phyloP scores from a whole-genome alignment of 129 eudicot species.

The Centrapalus pauciflorus region DNA sequence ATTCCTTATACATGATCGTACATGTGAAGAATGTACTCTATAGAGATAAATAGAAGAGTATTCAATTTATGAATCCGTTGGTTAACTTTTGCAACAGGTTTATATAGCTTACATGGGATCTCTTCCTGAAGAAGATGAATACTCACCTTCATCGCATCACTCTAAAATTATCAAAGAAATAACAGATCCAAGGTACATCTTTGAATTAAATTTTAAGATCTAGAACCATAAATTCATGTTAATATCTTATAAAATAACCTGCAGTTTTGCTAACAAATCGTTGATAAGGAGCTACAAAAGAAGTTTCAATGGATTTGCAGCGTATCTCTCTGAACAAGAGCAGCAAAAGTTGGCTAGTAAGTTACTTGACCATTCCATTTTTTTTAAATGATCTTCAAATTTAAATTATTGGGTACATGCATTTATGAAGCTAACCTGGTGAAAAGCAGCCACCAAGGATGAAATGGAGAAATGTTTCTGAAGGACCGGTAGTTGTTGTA shows the following conservation, averaged over 20 bases:
- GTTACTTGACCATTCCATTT: background rate
- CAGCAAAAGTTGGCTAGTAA: slow-evolving; percentile 34
- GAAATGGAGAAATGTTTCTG: too few species aligned
- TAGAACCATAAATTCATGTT: background rate
- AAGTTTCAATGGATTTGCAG: slow-evolving; percentile 53
- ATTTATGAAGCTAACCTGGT: too few species aligned
- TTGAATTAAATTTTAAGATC: background rate
- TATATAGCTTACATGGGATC: slow-evolving; percentile 34
- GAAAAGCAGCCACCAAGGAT: too few species aligned
- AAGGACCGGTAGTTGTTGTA: too few species aligned
- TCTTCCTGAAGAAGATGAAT: slow-evolving; percentile 14
- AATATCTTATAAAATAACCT: background rate
- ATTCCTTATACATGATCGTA: too few species aligned
- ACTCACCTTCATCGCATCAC: slow-evolving; percentile 27
- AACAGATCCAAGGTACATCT: background rate
- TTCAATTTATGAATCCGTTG: background rate
- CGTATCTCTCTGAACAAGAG: slow-evolving; percentile 42
- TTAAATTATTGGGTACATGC: background rate
- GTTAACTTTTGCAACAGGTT: background rate
- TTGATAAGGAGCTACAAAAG: slow-evolving; percentile 37
- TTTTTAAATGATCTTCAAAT: background rate
- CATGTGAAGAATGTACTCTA: too few species aligned
- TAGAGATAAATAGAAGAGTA: too few species aligned
- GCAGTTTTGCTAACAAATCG: slow-evolving; percentile 29
- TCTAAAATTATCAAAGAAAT: slow-evolving; percentile 5